phyloP scores from a whole-genome alignment of 768 basidiomycete genomes.

The Boletellus sp. region DNA sequence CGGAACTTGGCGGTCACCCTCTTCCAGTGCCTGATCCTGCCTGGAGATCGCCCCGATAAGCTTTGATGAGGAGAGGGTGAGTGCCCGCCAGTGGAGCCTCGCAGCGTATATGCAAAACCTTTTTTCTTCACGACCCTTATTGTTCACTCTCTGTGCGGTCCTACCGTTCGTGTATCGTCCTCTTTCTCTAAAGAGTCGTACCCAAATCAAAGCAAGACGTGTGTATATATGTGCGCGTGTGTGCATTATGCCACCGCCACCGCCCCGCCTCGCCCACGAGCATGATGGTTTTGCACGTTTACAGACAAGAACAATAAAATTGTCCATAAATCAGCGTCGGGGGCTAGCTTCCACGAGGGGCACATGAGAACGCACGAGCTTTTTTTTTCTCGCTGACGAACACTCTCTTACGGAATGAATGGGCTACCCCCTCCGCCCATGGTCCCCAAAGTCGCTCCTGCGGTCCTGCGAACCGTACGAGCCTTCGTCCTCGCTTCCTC shows the following conservation, averaged over 20 bases:
- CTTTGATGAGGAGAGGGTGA: constrained; percentile 13
- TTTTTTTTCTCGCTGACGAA: constrained; percentile 7
- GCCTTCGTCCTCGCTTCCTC: constrained; percentile 32
- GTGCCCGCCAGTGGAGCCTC: not conserved
- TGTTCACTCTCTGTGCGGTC: not conserved
- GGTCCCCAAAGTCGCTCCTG: constrained; percentile 33
- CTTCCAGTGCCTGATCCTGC: constrained; percentile 22
- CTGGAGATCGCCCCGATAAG: constrained; percentile 26
- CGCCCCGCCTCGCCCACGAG: not conserved
- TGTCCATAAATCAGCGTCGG: constrained; percentile 16
- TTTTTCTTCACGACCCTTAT: not conserved
- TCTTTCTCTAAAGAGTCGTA: constrained; percentile 8
- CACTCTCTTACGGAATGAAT: constrained; percentile 17
- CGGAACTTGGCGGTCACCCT: constrained; percentile 9
- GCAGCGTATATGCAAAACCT: not conserved
- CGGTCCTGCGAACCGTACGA: constrained; percentile 35
- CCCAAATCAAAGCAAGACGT: constrained; percentile 2
- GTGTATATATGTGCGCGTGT: no score
- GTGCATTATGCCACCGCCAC: not conserved
- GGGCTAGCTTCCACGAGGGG: constrained; percentile 9
- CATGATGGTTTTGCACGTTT: constrained; percentile 4
- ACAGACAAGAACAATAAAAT: constrained; percentile 9
- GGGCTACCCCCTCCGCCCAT: constrained; percentile 31
- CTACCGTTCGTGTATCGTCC: not conserved
- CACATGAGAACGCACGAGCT: constrained; percentile 18